Conservation (phyloP, 208 protist species). For the Trypanosoma scelopori region DNA sequence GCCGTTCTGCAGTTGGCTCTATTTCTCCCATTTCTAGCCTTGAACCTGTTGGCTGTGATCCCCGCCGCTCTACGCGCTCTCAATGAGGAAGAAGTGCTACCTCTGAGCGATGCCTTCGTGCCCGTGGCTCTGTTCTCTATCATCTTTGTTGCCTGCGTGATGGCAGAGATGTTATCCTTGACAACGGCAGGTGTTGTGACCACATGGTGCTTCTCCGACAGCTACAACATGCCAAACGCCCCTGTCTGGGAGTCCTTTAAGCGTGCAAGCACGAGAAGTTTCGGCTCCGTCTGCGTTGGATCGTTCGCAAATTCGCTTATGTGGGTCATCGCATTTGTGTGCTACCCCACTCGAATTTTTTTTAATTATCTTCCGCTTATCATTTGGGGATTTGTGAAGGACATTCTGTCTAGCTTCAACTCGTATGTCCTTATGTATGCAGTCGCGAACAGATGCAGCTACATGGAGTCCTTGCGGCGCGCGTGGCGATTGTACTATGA, state of each 20-base stretch:
- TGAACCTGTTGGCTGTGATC: slow-evolving; percentile 28
- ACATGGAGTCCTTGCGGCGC: slow-evolving; percentile 69
- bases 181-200: slow-evolving; percentile 70
- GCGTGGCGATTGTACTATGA: slow-evolving; percentile 67
- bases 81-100: background rate
- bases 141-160: slow-evolving; percentile 72
- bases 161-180: slow-evolving; percentile 64
- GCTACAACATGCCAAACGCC: slow-evolving; percentile 43
- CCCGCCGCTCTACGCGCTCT: slow-evolving; percentile 26
- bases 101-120: slow-evolving; percentile 12
- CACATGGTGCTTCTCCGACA: slow-evolving; percentile 88
- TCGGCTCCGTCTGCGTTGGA: slow-evolving; percentile 89
- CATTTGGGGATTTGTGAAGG: slow-evolving; percentile 58
- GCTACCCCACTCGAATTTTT: slow-evolving; percentile 35
- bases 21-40: slow-evolving; percentile 29
- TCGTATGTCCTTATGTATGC: slow-evolving; percentile 89
- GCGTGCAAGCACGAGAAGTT: slow-evolving; percentile 72
- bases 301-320: slow-evolving; percentile 74
- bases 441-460: slow-evolving; percentile 87
- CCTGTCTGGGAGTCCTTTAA: slow-evolving; percentile 63
- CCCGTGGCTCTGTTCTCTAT: slow-evolving; percentile 38
- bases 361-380: slow-evolving; percentile 51
- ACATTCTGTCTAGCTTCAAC: slow-evolving; percentile 84
- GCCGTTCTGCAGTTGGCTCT: slow-evolving; percentile 31
- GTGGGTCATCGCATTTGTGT: slow-evolving; percentile 12